Evolutionary conservation across 768 basidiomycete genomes (phyloP), one percentile per base, ranked within the genome.

Genomic region (Naganishia vaughanmartiniae): DNA sequence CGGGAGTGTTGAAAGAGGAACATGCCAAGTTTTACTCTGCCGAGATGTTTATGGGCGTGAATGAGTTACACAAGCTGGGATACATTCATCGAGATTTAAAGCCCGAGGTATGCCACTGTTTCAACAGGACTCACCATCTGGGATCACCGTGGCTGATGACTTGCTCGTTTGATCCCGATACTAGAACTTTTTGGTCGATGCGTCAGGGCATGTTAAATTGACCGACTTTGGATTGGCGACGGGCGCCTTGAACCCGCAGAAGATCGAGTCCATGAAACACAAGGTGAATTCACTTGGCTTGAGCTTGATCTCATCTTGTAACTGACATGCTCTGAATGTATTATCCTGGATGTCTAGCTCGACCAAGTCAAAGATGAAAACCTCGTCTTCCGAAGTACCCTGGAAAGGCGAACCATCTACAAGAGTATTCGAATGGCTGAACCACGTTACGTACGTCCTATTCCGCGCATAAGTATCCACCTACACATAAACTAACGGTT

Each of bases 41-140:
- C 71, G 95, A 99, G 83, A 99, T 99, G 96, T 97, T 98, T 78
- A 89, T 88, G 26, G 89, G 88, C 5, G 93, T 98, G 54, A 90
- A 87, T 70, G 95, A 98, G 79, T 84, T 98, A 39, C 96, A 99
- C 82, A 94, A 93, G 79, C 87, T 99, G 4, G 96, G 96, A 0
- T 99, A 99, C 79, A 93, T 99, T 69, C 96, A 98, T 83, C 91
- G 95, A 70, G 95, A 98, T 83, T 84, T 98, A 60, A 98, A 98
- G 81, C 95, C 95, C 1, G 95, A 98, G 87, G 93, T 93, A 70
- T 63, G 85, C 31, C 55, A 21, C 19, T 7, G 4, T 33, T 57
- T 42, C 34, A 36, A 12, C 12, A 36, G 4, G 4, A 4, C 34
- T 36, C 6, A 36, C 34, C 34, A 4, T 36, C 6, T 48, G 46